These are phyloP conservation scores for Penicillium sp. DNA, from an alignment of 2,329 filamentous ascomycete genomes.

Conservation along the genomic window DNA sequence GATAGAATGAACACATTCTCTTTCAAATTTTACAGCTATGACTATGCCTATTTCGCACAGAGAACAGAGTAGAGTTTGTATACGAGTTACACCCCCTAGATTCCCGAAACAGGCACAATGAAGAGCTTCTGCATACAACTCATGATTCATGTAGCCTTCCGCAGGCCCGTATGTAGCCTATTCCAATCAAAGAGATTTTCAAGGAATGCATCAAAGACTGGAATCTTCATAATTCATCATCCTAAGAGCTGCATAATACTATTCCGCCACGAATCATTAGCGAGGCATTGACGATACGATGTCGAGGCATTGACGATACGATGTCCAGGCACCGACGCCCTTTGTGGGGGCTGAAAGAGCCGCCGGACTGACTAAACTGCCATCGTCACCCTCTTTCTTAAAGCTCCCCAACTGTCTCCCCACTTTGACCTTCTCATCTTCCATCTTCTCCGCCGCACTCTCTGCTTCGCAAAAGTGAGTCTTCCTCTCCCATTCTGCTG, in stretches of 20 bases:
- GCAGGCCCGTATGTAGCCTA: no score
- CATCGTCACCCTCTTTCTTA: neutral
- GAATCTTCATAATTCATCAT: neutral
- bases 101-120: neutral
- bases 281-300: no score
- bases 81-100: neutral
- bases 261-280: no score
- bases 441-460: neutral
- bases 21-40: neutral
- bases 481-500: neutral
- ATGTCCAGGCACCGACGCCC: neutral
- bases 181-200: neutral
- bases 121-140: neutral
- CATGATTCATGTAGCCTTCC: neutral
- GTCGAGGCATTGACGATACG: neutral
- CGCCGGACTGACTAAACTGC: neutral
- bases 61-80: neutral
- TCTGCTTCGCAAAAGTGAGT: neutral
- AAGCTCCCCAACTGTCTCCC: neutral
- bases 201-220: neutral
- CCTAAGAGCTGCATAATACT: no score
- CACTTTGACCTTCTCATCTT: neutral
- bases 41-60: neutral
- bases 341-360: neutral
- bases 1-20: neutral